These are phyloP conservation scores for Mucor irregularis DNA, from an alignment of 371 early-diverging fungal species.

Conservation along the genomic window DNA sequence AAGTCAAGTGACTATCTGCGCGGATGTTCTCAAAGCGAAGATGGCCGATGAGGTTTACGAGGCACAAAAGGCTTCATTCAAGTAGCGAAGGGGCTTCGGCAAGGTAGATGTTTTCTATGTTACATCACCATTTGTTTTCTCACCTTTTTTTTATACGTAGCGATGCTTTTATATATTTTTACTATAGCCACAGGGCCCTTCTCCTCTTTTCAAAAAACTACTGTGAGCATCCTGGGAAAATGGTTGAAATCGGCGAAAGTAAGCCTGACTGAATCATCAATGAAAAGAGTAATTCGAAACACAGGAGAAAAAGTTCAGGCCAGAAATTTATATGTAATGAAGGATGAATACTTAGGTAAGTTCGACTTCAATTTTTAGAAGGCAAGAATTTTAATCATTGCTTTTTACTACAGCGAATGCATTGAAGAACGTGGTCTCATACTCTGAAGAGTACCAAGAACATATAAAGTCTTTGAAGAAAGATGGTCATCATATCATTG, in stretches of 20 bases:
- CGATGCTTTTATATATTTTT: too few species aligned
- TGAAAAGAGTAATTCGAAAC: slow-evolving; percentile 15
- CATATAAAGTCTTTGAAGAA: slow-evolving; percentile 19
- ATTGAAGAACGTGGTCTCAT: slow-evolving; percentile 17
- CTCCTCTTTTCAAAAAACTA: slow-evolving; percentile 14
- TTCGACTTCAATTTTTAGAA: slow-evolving; percentile 21
- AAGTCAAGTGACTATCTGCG: too few species aligned
- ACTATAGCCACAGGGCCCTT: too few species aligned
- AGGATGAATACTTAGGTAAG: slow-evolving; percentile 24
- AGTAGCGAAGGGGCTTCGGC: too few species aligned
- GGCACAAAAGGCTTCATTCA: too few species aligned
- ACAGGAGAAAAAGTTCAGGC: slow-evolving; percentile 23
- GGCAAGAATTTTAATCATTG: slow-evolving; percentile 18
- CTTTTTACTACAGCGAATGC: slow-evolving; percentile 19
- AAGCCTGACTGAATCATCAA: slow-evolving; percentile 10
- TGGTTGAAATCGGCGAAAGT: slow-evolving; percentile 19
- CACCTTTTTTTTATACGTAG: too few species aligned
- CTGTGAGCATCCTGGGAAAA: slow-evolving; percentile 19
- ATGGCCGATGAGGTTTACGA: too few species aligned
- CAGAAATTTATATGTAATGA: slow-evolving; percentile 19
- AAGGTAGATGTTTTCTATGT: too few species aligned
- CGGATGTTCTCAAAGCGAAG: too few species aligned
- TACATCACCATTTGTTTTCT: too few species aligned
- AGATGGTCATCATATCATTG: slow-evolving; percentile 15
- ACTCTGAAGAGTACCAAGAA: slow-evolving; percentile 20